phyloP scores from a whole-genome alignment of 306 rosid species.

The Arachis hypogaea region DNA sequence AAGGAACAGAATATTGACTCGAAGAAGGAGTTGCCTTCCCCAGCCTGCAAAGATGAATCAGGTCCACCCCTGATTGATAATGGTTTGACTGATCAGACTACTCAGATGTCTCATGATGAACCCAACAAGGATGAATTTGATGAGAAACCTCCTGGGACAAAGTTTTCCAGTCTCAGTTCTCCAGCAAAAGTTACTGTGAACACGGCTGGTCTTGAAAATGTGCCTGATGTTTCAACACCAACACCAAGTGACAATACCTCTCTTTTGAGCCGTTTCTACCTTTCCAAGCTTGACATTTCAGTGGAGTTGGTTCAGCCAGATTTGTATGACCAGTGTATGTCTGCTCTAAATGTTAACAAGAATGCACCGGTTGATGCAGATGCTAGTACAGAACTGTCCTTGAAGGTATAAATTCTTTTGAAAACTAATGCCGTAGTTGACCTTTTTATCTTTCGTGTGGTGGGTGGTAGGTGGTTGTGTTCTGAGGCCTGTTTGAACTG shows the following conservation, averaged over 20 bases:
- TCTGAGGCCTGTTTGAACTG: not conserved
- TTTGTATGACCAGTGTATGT: slow-evolving; percentile 70
- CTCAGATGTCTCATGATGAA: slow-evolving; percentile 62
- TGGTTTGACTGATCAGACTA: slow-evolving; percentile 51
- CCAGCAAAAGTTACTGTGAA: slow-evolving; percentile 58
- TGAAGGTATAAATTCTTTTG: slow-evolving; percentile 58
- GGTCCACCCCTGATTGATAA: slow-evolving; percentile 56
- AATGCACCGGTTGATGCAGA: slow-evolving; percentile 51
- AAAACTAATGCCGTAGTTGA: no score
- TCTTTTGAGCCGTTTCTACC: slow-evolving; percentile 68
- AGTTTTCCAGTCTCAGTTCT: slow-evolving; percentile 52
- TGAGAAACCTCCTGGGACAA: slow-evolving; percentile 61
- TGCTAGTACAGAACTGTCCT: slow-evolving; percentile 44
- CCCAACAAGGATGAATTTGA: slow-evolving; percentile 46
- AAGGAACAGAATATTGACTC: slow-evolving; percentile 74
- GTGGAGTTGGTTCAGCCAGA: slow-evolving; percentile 64
- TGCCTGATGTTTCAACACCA: slow-evolving; percentile 45
- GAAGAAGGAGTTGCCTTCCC: slow-evolving; percentile 79
- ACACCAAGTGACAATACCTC: slow-evolving; percentile 50
- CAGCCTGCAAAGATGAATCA: slow-evolving; percentile 66
- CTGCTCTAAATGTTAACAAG: slow-evolving; percentile 54
- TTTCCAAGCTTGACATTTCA: slow-evolving; percentile 91
- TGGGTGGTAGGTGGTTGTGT: not conserved
- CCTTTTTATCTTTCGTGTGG: not conserved
- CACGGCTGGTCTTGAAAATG: slow-evolving; percentile 49